Evolutionary conservation across 1,284 basidiomycete genomes (phyloP).

Genomic region (Exobasidium cylindrosporum): DNA sequence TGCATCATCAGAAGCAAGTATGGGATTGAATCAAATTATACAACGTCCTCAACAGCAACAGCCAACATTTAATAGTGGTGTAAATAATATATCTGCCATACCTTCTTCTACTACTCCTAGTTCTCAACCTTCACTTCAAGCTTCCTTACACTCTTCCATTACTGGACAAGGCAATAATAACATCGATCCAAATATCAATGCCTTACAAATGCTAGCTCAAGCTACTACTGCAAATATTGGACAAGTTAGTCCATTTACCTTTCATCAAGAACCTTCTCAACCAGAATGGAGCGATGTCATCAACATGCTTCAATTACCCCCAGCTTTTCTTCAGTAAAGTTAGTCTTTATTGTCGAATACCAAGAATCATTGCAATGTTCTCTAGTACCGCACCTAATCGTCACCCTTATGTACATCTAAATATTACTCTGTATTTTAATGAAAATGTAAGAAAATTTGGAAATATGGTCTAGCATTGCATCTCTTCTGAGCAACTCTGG

Average conservation of each 20-base stretch:
- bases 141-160: background rate
- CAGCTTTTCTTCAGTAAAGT: conserved; percentile 23
- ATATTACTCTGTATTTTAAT: no score
- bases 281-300: conserved; percentile 34
- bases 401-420: no score
- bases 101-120: background rate
- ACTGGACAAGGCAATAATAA: background rate
- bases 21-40: background rate
- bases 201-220: conserved; percentile 6
- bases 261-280: conserved; percentile 21
- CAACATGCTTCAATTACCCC: conserved; percentile 38
- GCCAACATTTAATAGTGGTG: background rate
- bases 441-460: no score
- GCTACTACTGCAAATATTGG: background rate
- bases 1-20: conserved; percentile 10
- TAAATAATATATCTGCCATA: background rate
- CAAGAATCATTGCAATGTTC: no score
- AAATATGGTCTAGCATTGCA: no score
- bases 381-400: no score
- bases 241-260: conserved; percentile 30
- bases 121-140: background rate
- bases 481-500: no score
- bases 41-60: background rate
- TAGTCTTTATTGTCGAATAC: background rate
- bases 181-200: background rate